Conservation (phyloP, 768 basidiomycete genomes). For the Trametes punicea region DNA sequence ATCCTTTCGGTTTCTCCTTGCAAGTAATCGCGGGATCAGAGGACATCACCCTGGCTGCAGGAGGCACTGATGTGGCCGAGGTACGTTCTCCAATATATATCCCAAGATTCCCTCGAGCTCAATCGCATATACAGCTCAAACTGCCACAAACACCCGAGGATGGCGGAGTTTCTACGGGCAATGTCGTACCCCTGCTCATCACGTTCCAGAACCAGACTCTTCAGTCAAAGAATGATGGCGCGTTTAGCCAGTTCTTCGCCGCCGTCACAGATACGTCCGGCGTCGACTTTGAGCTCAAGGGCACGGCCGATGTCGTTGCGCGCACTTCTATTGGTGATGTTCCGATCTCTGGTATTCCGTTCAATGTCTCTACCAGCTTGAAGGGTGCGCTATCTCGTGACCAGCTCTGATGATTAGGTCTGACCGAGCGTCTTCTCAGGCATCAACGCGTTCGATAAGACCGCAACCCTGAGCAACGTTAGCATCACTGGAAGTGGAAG, state of each 20-base stretch:
- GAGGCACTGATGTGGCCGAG: constrained; percentile 50
- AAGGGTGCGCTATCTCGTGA: constrained; percentile 36
- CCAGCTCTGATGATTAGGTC: too few relatives aligned
- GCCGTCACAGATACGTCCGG: constrained; percentile 49
- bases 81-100: constrained; percentile 31
- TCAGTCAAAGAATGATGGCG: constrained; percentile 49
- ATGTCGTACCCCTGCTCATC: constrained; percentile 56
- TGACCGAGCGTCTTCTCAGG: background rate
- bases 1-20: constrained; percentile 74
- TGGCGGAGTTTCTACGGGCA: constrained; percentile 70
- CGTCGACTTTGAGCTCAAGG: constrained; percentile 49
- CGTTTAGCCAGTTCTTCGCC: constrained; percentile 56
- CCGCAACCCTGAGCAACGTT: constrained; percentile 51
- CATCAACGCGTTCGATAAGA: constrained; percentile 56
- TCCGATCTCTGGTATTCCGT: constrained; percentile 60
- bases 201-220: constrained; percentile 56
- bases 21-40: constrained; percentile 58
- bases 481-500: constrained; percentile 65
- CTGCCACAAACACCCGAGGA: constrained; percentile 46
- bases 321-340: constrained; percentile 64
- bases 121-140: constrained; percentile 37
- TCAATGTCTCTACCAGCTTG: constrained; percentile 55
- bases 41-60: constrained; percentile 47
- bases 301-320: constrained; percentile 55
- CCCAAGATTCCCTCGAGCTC: background rate